Evolutionary conservation across 2,329 filamentous ascomycete genomes (phyloP), one percentile per base, ranked within the genome.

Genomic region (Zymoseptoria crescenta): DNA sequence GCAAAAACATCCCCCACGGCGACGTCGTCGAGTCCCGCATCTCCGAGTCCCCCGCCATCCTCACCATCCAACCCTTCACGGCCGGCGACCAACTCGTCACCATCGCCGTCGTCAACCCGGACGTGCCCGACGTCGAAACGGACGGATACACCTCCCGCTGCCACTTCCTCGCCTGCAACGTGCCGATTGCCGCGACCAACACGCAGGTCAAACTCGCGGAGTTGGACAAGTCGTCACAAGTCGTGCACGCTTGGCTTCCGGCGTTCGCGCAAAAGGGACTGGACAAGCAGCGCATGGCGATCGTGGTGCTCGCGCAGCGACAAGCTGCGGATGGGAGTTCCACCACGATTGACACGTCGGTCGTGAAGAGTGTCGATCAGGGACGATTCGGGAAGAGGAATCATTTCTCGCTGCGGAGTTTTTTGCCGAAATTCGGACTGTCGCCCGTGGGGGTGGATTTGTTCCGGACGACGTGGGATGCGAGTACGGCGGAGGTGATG

Each of bases 381-480:
- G 69, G 60, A 7, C 73, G 77, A 66, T 65, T 64, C 55, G 59
- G 59, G 4, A 53, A 56, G 21, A 58, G 68, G 56, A 82, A 92
- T 54, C 81, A 81, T 52, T 95, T 96, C 77, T 86, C 81, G 58
- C 77, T 96, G 62, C 86, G 90, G 70, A 84, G 83, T 62, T 88
- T 95, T 73, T 82, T 87, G 65, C 82, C 86, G 71, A 86, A 85
- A 72, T 84, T 89, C 72, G 75, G 78, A 59, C 78, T 94, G 62
- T 81, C 79, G 59, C 84, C 92, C 7, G 85, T 96, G 59, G 92
- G 92, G 50, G 88, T 91, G 68, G 89, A 86, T 72, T 78, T 99
- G 68, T 99, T 97, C 85, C 86, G 94, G 65, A 87, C 85, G 61
- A 78, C 88, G 65, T 97, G 92, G 90, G 94, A 99, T 74, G 89